A percentile compares a stretch with the other conserved stretches of the same genome.
Evolutionary conservation across 352 stramenopile genomes (phyloP).

Genomic region (Phytophthora palmivora): DNA sequence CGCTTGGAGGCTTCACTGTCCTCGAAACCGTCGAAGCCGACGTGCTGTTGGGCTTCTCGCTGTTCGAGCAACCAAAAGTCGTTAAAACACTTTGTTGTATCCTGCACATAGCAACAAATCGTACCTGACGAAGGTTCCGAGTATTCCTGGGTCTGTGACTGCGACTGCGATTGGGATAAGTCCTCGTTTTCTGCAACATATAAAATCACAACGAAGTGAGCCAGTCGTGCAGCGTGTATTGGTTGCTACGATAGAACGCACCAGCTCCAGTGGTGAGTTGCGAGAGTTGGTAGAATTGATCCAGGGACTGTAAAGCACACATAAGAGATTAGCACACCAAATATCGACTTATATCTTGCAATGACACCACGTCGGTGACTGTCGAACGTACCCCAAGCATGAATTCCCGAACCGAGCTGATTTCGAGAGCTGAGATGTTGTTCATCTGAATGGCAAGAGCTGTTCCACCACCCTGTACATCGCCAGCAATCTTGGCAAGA

Average conservation of each 20-base stretch:
- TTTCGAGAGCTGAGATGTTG: slow-evolving; percentile 87
- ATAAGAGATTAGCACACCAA: background rate
- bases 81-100: slow-evolving; percentile 12
- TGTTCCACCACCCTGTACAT: slow-evolving; percentile 77
- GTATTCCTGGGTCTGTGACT: slow-evolving; percentile 50
- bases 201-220: background rate
- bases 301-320: slow-evolving; percentile 59
- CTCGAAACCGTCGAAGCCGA: slow-evolving; percentile 64
- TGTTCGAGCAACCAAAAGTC: slow-evolving; percentile 11
- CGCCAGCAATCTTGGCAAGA: slow-evolving; percentile 81
- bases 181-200: slow-evolving; percentile 22
- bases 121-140: slow-evolving; percentile 50
- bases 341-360: background rate
- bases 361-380: background rate
- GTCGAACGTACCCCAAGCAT: slow-evolving; percentile 74
- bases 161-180: slow-evolving; percentile 33
- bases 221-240: background rate
- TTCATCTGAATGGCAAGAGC: slow-evolving; percentile 90
- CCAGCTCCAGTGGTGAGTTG: slow-evolving; percentile 57
- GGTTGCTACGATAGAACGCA: slow-evolving; percentile 22
- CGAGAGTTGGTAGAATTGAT: slow-evolving; percentile 81
- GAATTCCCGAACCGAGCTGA: slow-evolving; percentile 89
- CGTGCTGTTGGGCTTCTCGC: slow-evolving; percentile 40
- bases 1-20: slow-evolving; percentile 29
- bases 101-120: background rate